Evolutionary conservation across 2,329 filamentous ascomycete genomes (phyloP), one percentile per base, ranked within the genome.

Genomic region (Shiraia bambusicola): DNA sequence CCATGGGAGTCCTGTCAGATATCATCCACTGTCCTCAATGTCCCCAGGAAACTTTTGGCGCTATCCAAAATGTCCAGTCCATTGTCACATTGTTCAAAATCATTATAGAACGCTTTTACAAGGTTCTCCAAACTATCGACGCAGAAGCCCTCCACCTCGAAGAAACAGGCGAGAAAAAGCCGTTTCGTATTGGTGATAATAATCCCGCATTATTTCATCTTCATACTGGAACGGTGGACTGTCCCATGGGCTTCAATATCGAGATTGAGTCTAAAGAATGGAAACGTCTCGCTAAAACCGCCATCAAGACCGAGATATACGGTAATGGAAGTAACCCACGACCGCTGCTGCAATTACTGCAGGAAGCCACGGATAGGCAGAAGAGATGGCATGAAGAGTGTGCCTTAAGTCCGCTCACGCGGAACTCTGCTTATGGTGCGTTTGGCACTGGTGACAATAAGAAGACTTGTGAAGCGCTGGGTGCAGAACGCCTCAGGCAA

Each of bases 21-120:
- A 63, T 76, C 4, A 54, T 76, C 9, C 40, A 57, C 24, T 78
- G 75, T 56, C 44, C 58, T 3, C 49, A 61, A 31, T 78, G 75
- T 42, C 73, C 72, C 1, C 59, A 51, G 7, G 56, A 67, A n/a
- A 60, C 62, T 38, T 69, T 72, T 45, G 66, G 64, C 11, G 71
- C 69, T 0, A 65, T 73, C 4, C 74, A 76, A 41, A 78, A 77
- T 48, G 61, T 69, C 1, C 66, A 72, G 26, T 59, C 72, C 4
- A 52, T 76, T 8, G 59, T 63, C 7, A 66, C 71, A 1, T 58
- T 77, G 3, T 58, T 76, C 12, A 65, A 69, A 42, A 65, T 66
- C 15, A 56, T 76, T 16, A 61, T 67, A 2, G 68, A 73, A 32
- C 65, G 69, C 29, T 75, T 72, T 52, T 53, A 61, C 33, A 70